Evolutionary conservation across 2,329 filamentous ascomycete genomes (phyloP), one percentile per base, ranked within the genome.

Genomic region (Pseudopyricularia cyperi): DNA sequence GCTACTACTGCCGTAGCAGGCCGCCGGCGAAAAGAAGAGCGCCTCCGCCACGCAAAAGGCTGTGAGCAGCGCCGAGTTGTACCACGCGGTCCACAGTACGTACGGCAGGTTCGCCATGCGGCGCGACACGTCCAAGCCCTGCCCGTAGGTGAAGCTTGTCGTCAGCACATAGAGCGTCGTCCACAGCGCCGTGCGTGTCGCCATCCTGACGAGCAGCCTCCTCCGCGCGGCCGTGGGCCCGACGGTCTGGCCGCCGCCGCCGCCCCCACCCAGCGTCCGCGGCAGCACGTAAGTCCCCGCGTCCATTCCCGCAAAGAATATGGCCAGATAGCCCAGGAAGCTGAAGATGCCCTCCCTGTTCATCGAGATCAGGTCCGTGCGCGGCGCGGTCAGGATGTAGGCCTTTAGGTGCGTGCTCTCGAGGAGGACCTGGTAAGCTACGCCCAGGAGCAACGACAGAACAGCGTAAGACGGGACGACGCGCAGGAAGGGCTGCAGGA

Each of bases 301-400:
- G 39, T 87, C 85, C 63, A 94, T 89, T 3, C 93, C 93, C 1
- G 87, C 82, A 37, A 98, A 79, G 66, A 96, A 98, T 54, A 98
- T 96, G 47, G 91, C 86, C 46, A 98, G 77, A 63, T 98, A 98
- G 4, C 93, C 93, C 49, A 87, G 69, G 66, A 97, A 95, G 52
- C 89, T 95, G 66, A 91, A 95, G n/a, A 98, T 76, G 0, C 93
- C 93, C 66, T 98, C 93, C 26, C 91, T 79, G 63, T 98, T 98
- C 73, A 89, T 87, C 2, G 88, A 91, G 6, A 98, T 66, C 14
- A 95, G 71, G 60, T 89, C 80, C 0, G 76, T 81, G 4, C 93
- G 82, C 6, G 88, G 87, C 1, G 88, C 89, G 7, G 86, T 80
- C 22, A 98, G 75, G 55, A 97, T 85, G 63, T 83, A 97, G 8